Base-by-base conservation (phyloP, 2,329 filamentous ascomycete species). In the Claviceps spartinae region DNA sequence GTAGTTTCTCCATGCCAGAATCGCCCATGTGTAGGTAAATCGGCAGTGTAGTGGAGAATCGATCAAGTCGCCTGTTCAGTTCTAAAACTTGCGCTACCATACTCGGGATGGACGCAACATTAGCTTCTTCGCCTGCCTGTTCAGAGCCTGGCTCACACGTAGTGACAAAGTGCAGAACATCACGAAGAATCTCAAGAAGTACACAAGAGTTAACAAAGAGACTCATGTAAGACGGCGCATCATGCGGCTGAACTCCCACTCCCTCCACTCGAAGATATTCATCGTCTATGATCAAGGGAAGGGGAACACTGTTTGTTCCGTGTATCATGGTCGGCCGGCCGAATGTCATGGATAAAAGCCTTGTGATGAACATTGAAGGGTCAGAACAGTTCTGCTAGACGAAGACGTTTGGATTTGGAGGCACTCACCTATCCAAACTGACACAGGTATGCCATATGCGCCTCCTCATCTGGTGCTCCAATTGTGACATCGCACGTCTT, bases 271-370 rank as follows among this genome's bases (percentile, higher is more conserved):
- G 8, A 26, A 51, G 49, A n/a, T 51, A 47, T 24, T 51, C 49
- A n/a, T 51, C 49, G 24, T 51, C 49, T 2, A 51, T 24, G 36
- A 18, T 41, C 1, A 51, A 26, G 9, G 49, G 49, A 16, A 51
- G 34, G 20, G 49, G 49, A 26, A 51, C 43, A 24, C 14, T 47
- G n/a, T 51, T 47, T 20, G 20, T 38, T 22, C 43, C 49, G 8
- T 51, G 49, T 14, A 51, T 42, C 43, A 47, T 51, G 18, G 34
- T 51, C 24, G 49, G 49, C 8, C 49, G 49, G 22, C 49, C 49
- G 30, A 51, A 51, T 51, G 49, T 51, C 49, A 51, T 51, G 49
- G 49, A 51, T 7, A 51, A 40, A 34, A 51, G 49, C 24, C 49
- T 51, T 16, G 24, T 9, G 0, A 18, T 11, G 26, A 30, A 30